These are phyloP conservation scores for Camelina hispida DNA, from an alignment of 345 rosid genomes.

Conservation along the genomic window DNA sequence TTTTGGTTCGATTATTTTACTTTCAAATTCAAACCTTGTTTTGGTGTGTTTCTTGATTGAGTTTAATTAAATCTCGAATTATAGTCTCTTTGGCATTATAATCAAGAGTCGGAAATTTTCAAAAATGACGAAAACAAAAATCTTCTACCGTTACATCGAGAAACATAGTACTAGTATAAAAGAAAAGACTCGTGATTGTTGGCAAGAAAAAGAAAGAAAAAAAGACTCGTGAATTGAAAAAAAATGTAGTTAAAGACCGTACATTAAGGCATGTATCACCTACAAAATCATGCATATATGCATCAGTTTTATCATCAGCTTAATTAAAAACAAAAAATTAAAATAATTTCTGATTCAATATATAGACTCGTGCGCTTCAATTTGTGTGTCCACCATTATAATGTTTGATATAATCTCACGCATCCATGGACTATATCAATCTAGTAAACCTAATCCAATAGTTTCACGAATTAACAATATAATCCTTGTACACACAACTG, in stretches of 20 bases:
- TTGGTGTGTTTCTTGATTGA: too few species aligned
- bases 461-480: background rate
- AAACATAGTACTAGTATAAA: background rate
- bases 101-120: too few species aligned
- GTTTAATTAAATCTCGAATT: too few species aligned
- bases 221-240: conserved; percentile 21
- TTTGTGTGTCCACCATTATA: conserved; percentile 32
- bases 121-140: too few species aligned
- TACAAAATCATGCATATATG: conserved; percentile 31
- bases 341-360: background rate
- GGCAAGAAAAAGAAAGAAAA: background rate
- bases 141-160: conserved; percentile 36
- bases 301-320: conserved; percentile 29
- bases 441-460: conserved; percentile 39
- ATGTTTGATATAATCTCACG: conserved; percentile 37
- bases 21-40: too few species aligned
- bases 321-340: background rate
- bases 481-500: conserved; percentile 18
- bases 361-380: conserved; percentile 35
- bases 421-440: conserved; percentile 43
- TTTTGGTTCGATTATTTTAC: too few species aligned
- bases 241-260: conserved; percentile 33
- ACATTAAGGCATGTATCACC: conserved; percentile 41
- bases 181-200: conserved; percentile 8
- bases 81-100: too few species aligned